These are phyloP conservation scores for Sporothrix protearum DNA, from an alignment of 2,329 filamentous ascomycete species.

Conservation along the genomic window DNA sequence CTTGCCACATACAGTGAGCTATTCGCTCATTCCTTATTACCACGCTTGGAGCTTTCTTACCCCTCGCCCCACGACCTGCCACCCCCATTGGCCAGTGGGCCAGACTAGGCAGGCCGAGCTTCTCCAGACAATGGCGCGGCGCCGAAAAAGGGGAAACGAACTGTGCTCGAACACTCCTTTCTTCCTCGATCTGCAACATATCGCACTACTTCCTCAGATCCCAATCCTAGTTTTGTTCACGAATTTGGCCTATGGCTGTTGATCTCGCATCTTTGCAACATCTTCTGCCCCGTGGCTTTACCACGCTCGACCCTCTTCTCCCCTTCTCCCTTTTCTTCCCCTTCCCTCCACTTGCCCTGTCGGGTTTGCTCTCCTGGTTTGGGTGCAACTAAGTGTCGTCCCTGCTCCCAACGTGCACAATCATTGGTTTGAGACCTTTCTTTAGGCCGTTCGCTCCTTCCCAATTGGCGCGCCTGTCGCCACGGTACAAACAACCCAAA, in stretches of 20 bases:
- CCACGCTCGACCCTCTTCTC: not conserved
- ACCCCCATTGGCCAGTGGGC: not conserved
- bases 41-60: not conserved
- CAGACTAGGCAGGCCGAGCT: not conserved
- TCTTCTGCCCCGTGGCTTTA: not conserved
- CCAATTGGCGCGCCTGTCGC: not conserved
- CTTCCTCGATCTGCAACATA: constrained; percentile 16
- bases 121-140: constrained; percentile 12
- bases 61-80: constrained; percentile 6
- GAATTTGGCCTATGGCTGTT: not conserved
- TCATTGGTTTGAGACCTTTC: not conserved
- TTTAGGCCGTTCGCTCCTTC: not conserved
- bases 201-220: not conserved
- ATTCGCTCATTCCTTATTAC: not conserved
- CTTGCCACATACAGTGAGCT: not conserved
- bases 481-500: not conserved
- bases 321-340: not conserved
- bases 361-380: not conserved
- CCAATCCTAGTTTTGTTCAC: not conserved
- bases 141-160: not conserved
- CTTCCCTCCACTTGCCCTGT: not conserved
- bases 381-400: not conserved
- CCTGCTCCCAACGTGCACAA: not conserved
- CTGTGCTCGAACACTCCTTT: not conserved
- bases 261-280: not conserved